Percentiles rank a stretch among this genome's conserved stretches.
These are phyloP conservation scores for Monosporascus sp. DNA, from an alignment of 2,329 filamentous ascomycete species.

Conservation along the genomic window DNA sequence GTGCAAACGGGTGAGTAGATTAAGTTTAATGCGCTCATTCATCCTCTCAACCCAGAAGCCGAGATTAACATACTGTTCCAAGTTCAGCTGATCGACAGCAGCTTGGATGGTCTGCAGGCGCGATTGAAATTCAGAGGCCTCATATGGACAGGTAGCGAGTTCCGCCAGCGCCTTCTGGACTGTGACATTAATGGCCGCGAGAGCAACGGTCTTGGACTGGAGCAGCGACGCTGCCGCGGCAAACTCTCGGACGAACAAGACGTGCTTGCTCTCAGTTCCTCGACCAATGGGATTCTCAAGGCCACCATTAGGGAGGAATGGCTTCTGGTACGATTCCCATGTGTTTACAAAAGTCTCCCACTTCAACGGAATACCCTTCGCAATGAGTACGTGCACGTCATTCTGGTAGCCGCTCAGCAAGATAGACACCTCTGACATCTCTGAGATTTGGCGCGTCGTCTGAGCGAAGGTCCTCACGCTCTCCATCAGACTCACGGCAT, in stretches of 20 bases:
- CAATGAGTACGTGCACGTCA: slow-evolving; percentile 76
- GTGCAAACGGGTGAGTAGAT: slow-evolving; percentile 76
- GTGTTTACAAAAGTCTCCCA: slow-evolving; percentile 99
- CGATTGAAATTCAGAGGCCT: slow-evolving; percentile 69
- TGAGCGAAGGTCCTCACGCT: slow-evolving; percentile 92
- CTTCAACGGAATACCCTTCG: slow-evolving; percentile 80
- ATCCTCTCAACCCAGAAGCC: slow-evolving; percentile 82
- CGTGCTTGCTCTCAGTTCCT: slow-evolving; percentile 81
- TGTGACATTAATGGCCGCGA: slow-evolving; percentile 74
- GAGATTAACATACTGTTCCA: slow-evolving; percentile 94
- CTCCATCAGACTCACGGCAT: slow-evolving; percentile 97
- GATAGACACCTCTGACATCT: slow-evolving; percentile 83
- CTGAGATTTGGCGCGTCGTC: slow-evolving; percentile 75
- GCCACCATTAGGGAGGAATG: slow-evolving; percentile 52
- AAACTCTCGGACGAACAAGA: slow-evolving; percentile 93
- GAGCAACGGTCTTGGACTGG: slow-evolving; percentile 77
- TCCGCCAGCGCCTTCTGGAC: slow-evolving; percentile 78
- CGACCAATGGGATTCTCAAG: slow-evolving; percentile 49
- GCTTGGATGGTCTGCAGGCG: slow-evolving; percentile 83
- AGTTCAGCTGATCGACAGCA: slow-evolving; percentile 90
- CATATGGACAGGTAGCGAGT: slow-evolving; percentile 79
- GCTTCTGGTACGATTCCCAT: slow-evolving; percentile 79
- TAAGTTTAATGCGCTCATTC: slow-evolving; percentile 78
- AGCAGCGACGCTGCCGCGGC: slow-evolving; percentile 80
- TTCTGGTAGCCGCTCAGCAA: slow-evolving; percentile 88